Base-by-base conservation (phyloP, 345 rosid genomes). In the Citrus unshiu region DNA sequence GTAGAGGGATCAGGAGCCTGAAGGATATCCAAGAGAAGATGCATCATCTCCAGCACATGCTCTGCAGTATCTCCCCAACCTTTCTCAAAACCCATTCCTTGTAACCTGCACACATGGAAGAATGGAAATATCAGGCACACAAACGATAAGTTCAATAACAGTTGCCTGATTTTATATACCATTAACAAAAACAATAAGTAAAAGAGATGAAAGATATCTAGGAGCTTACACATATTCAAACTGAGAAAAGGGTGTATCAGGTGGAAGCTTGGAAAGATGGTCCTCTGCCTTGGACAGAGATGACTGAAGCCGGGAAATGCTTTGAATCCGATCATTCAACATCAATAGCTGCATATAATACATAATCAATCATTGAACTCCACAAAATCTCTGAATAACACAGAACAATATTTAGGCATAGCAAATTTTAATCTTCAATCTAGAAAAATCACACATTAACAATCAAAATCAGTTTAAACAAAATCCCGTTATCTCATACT, bases 11-110 rank as follows among this genome's bases (percentile, higher is more conserved):
- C 99, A 12, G 99, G 99, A 73, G 99, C 98, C 77, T 96, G 98
- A 82, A 96, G 93, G 74, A 93, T 94, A 85, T 94, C 99, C 76
- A 84, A 85, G 73, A 96, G 95, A 67, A 94, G 98, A 85, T 92
- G 91, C 85, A 93, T 89, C 88, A 85, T 92, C 83, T 93, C 93
- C 63, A 90, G 79, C 5, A 92, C 98, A 82, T 92, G 80, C 9
- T 37, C 86, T 40, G 99, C 98, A 68, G 92, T 92, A 81, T 94
- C 98, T 27, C 99, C 99, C 99, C 99, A 96, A 56, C 99, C 99
- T 90, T 86, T 93, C 93, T 93, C 99, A 85, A 96, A 94, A 69
- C 99, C 99, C 98, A 89, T 81, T 80, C 93, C 99, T 84, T 96
- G 99, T 51, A 94, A 56, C 25, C 95, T 93, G 84, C 60, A 76